Conservation (phyloP, 2,329 filamentous ascomycete species). For the Fulvia fulva region DNA sequence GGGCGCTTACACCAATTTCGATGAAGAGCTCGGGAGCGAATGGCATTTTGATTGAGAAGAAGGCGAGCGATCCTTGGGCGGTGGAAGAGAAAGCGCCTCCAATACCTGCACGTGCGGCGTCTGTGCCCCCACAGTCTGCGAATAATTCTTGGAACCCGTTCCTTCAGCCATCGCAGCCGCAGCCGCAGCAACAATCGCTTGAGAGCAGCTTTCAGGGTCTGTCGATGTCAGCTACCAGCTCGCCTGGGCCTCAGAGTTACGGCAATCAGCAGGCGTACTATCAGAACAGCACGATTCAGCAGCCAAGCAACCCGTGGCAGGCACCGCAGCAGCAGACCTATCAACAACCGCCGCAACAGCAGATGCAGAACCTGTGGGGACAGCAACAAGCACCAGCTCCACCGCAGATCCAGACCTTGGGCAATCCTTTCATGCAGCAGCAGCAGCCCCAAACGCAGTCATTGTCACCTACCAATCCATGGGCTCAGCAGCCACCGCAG, state of each 20-base stretch:
- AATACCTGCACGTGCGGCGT: constrained; percentile 32
- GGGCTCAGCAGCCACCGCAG: constrained; percentile 29
- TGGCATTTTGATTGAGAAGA: constrained; percentile 43
- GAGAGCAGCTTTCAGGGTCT: constrained; percentile 62
- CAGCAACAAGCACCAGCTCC: constrained; percentile 24
- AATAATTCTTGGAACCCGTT: constrained; percentile 66
- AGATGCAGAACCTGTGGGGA: constrained; percentile 16
- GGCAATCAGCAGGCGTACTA: constrained; percentile 20
- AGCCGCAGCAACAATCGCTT: constrained; percentile 25
- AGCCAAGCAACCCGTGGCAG: constrained; percentile 30
- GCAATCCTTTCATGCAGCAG: constrained; percentile 40
- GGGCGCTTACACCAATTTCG: constrained; percentile 38
- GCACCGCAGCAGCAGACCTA: constrained; percentile 23
- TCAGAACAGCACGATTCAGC: constrained; percentile 22
- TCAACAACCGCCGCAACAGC: constrained; percentile 17
- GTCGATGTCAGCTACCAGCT: constrained; percentile 50
- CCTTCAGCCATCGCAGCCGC: constrained; percentile 39
- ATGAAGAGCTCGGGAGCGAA: constrained; percentile 45
- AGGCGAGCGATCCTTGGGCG: constrained; percentile 43
- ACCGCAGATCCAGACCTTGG: constrained; percentile 51
- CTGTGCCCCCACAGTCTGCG: constrained; percentile 27
- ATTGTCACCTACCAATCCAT: constrained; percentile 40
- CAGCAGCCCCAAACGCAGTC: constrained; percentile 33
- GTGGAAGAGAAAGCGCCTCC: constrained; percentile 35
- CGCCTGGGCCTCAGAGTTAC: constrained; percentile 17